These are phyloP conservation scores for Monosporascus ibericus DNA, from an alignment of 2,329 filamentous ascomycete species.

Conservation along the genomic window DNA sequence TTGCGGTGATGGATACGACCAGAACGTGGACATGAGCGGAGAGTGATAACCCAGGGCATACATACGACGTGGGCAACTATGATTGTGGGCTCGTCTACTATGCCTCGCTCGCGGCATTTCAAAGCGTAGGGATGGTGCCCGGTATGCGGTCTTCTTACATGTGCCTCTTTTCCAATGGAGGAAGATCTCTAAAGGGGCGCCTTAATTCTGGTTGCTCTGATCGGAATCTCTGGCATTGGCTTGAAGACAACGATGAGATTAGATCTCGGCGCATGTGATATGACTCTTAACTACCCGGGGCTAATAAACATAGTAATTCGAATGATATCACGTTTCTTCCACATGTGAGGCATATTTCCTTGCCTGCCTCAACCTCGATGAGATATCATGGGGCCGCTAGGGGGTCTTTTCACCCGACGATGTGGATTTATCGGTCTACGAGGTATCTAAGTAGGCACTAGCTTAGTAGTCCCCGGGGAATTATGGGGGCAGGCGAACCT, in stretches of 20 bases:
- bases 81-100: conserved; percentile 1
- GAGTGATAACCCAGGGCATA: conserved; percentile 1
- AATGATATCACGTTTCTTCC: too few relatives aligned
- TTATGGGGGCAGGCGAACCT: neutral
- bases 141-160: conserved; percentile 3
- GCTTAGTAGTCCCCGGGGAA: neutral
- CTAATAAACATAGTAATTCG: too few relatives aligned
- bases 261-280: too few relatives aligned
- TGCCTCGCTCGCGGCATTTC: neutral
- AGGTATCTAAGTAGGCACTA: neutral
- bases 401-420: neutral
- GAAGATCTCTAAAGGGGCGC: neutral
- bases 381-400: neutral
- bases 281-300: too few relatives aligned
- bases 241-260: neutral
- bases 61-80: conserved; percentile 2
- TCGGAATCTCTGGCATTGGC: neutral
- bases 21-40: conserved; percentile 1
- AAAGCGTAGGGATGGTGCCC: neutral
- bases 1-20: conserved; percentile 1
- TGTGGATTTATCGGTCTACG: neutral
- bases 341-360: too few relatives aligned
- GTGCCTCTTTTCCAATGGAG: conserved; percentile 1
- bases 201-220: neutral
- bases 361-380: neutral